Percentiles rank a stretch among this genome's conserved stretches.
Evolutionary conservation across 495 filamentous ascomycete genomes (phyloP).

Genomic region (Aspergillus heteromorphus): DNA sequence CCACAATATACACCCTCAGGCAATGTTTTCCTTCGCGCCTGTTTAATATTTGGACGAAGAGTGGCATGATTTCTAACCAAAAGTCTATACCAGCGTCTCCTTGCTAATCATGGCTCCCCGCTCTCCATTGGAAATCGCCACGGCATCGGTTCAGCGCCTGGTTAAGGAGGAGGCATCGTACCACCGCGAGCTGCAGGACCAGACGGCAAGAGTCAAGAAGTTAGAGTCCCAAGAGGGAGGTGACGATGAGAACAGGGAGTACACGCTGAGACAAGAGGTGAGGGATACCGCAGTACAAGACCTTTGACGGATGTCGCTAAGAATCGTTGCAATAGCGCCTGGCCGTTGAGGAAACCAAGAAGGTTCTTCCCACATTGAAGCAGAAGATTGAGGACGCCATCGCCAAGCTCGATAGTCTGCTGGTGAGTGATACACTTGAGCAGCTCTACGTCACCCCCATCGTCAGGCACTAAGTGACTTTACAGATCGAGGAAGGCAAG

Average conservation of each 20-base stretch:
- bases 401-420: slow-evolving; percentile 57
- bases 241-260: slow-evolving; percentile 64
- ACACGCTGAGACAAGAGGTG: slow-evolving; percentile 79
- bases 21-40: not conserved
- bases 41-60: not conserved
- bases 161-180: slow-evolving; percentile 90
- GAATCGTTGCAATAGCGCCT: slow-evolving; percentile 50
- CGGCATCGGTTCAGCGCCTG: slow-evolving; percentile 68
- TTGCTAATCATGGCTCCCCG: slow-evolving; percentile 59
- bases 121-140: slow-evolving; percentile 65
- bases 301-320: not conserved
- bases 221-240: slow-evolving; percentile 43
- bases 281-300: not conserved
- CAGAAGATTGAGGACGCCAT: slow-evolving; percentile 63
- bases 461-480: not conserved
- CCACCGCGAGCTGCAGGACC: slow-evolving; percentile 70
- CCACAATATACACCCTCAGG: not conserved
- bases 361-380: slow-evolving; percentile 64
- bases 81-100: not conserved
- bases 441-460: not conserved
- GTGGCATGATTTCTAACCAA: not conserved
- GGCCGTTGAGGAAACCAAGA: slow-evolving; percentile 76
- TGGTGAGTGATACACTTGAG: slow-evolving; percentile 36
- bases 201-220: slow-evolving; percentile 66
- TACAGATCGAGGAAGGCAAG: slow-evolving; percentile 39